These are phyloP conservation scores for Ogataea henricii DNA, from an alignment of 805 yeast species.

Conservation along the genomic window DNA sequence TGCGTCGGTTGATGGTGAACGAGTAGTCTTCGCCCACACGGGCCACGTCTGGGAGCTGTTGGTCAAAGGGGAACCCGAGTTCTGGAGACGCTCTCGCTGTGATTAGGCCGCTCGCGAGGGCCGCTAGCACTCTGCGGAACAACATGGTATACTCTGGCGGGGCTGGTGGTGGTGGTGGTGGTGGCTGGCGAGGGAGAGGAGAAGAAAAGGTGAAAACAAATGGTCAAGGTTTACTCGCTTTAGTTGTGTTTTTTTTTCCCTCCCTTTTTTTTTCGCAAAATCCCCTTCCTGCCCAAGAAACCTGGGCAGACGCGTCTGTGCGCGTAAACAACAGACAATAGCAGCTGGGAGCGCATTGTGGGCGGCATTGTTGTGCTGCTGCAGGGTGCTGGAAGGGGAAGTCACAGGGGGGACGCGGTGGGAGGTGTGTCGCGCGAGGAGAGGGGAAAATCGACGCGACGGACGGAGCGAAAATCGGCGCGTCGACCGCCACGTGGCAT, in stretches of 20 bases:
- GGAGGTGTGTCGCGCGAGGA: background rate
- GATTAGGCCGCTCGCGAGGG: background rate
- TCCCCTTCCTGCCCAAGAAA: slow-evolving; percentile 2
- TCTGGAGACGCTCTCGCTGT: slow-evolving; percentile 46
- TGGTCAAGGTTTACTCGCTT: background rate
- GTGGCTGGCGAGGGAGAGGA: background rate
- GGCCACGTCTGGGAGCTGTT: slow-evolving; percentile 89
- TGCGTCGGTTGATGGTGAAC: slow-evolving; percentile 70
- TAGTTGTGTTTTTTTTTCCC: background rate
- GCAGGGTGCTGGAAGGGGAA: background rate
- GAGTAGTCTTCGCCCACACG: slow-evolving; percentile 60
- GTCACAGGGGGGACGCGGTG: background rate
- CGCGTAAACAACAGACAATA: background rate
- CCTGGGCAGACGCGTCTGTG: background rate
- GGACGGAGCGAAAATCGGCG: background rate
- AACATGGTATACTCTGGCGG: background rate
- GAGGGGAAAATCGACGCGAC: too few species aligned
- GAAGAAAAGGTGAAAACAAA: background rate
- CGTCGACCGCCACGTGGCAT: slow-evolving; percentile 1
- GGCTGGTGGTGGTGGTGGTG: background rate
- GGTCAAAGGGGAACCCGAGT: slow-evolving; percentile 73
- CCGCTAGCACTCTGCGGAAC: slow-evolving; percentile 1
- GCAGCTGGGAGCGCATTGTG: background rate
- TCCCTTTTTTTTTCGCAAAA: background rate
- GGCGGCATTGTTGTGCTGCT: background rate